Evolutionary conservation across 768 basidiomycete species (phyloP).

Genomic region (Termitomyces sp.): DNA sequence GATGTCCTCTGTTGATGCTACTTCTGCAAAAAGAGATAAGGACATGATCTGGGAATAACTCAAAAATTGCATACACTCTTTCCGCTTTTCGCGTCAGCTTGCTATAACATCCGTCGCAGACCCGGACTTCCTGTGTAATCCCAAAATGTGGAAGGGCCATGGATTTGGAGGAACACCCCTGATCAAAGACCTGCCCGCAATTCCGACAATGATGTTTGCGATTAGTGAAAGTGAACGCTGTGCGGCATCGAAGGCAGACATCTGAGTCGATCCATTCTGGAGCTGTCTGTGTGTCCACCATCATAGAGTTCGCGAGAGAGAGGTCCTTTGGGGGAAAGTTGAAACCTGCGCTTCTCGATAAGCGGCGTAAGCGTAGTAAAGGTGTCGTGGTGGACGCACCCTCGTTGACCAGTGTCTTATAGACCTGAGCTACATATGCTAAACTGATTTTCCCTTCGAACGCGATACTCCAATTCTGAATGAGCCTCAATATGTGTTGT

Average conservation of each 20-base stretch:
- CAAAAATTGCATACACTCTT: constrained; percentile 36
- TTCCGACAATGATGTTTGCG: constrained; percentile 98
- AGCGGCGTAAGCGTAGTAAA: background rate
- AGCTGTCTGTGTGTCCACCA: constrained; percentile 88
- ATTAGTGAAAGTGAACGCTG: constrained; percentile 90
- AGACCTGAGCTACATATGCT: constrained; percentile 73
- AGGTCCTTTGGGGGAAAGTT: constrained; percentile 81
- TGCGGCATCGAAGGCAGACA: constrained; percentile 88
- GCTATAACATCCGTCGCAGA: constrained; percentile 86
- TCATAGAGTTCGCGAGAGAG: constrained; percentile 64
- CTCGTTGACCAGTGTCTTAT: constrained; percentile 69
- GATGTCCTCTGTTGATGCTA: constrained; percentile 42
- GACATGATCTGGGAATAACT: background rate
- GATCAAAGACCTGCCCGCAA: constrained; percentile 96
- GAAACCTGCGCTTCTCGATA: constrained; percentile 46
- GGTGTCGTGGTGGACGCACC: constrained; percentile 41
- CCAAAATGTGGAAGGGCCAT: constrained; percentile 90
- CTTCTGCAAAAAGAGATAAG: constrained; percentile 1
- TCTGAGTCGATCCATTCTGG: constrained; percentile 98
- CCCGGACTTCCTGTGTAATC: constrained; percentile 86
- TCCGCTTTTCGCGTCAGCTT: constrained; percentile 69
- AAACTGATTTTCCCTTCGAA: constrained; percentile 79
- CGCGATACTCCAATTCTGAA: constrained; percentile 94
- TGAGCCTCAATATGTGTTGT: constrained; percentile 63
- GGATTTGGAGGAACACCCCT: constrained; percentile 81